Conservation (phyloP, 768 basidiomycete genomes). For the Fomitopsis pulvina region DNA sequence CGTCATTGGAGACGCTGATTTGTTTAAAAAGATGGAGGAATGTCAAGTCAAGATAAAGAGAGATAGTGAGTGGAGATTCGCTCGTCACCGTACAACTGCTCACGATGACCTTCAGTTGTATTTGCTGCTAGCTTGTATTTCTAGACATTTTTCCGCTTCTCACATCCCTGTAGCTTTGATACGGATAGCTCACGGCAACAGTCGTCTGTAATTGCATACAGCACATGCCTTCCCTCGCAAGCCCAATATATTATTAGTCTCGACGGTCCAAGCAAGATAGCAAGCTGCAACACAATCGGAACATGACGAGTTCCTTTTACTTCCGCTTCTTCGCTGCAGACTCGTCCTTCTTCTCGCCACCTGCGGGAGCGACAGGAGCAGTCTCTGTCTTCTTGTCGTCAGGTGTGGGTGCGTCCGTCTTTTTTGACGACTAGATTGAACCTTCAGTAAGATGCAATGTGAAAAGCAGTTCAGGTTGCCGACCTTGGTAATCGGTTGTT, state of each 20-base stretch:
- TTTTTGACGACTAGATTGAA: constrained; percentile 56
- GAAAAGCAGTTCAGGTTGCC: constrained; percentile 5
- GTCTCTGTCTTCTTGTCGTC: constrained; percentile 63
- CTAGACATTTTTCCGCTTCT: constrained; percentile 28
- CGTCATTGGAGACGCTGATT: constrained; percentile 91
- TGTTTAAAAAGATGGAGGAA: constrained; percentile 98
- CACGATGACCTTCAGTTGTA: constrained; percentile 45
- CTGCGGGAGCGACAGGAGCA: constrained; percentile 65
- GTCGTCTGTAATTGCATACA: background rate
- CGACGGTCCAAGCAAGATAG: constrained; percentile 11
- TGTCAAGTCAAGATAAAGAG: constrained; percentile 90
- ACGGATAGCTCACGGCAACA: background rate
- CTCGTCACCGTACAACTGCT: background rate
- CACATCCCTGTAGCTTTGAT: background rate
- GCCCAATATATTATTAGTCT: constrained; percentile 17
- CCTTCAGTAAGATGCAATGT: constrained; percentile 4
- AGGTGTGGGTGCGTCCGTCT: constrained; percentile 58
- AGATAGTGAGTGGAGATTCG: constrained; percentile 65
- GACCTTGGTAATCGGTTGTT: constrained; percentile 71
- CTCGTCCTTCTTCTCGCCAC: constrained; percentile 70
- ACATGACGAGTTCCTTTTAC: constrained; percentile 27
- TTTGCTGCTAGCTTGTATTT: constrained; percentile 88
- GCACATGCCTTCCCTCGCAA: constrained; percentile 11
- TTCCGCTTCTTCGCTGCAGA: constrained; percentile 69
- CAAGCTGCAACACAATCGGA: constrained; percentile 7